A percentile compares a stretch with the other conserved stretches of the same genome.
These are phyloP conservation scores for Maudiozyma turicensis DNA, from an alignment of 805 yeast genomes.

Conservation along the genomic window DNA sequence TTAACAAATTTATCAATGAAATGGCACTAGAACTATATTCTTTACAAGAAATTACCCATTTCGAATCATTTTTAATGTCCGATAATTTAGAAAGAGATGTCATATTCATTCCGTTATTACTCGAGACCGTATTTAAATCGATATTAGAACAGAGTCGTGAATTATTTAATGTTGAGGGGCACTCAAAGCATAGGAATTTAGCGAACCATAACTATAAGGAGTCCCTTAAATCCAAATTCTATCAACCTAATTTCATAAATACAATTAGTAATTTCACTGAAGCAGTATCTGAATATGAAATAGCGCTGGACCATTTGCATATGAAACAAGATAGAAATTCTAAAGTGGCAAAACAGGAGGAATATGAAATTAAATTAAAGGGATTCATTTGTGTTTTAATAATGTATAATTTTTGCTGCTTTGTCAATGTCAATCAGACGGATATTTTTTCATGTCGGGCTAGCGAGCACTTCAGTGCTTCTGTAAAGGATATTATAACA, in stretches of 20 bases:
- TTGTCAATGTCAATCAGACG: not conserved
- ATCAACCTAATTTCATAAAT: not conserved
- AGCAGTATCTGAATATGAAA: not conserved
- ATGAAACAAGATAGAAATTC: not conserved
- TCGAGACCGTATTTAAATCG: conserved; percentile 15
- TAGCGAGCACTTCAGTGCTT: no score
- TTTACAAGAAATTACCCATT: conserved; percentile 12
- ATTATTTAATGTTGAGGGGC: not conserved
- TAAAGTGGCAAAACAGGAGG: not conserved
- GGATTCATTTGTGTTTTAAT: not conserved
- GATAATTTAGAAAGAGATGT: conserved; percentile 9
- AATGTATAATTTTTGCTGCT: not conserved
- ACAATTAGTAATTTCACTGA: not conserved
- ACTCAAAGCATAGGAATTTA: no score
- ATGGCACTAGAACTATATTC: conserved; percentile 9
- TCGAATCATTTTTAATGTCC: conserved; percentile 15
- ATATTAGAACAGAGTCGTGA: not conserved
- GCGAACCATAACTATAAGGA: not conserved
- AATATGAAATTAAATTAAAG: conserved; percentile 1
- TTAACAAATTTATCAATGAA: conserved; percentile 8
- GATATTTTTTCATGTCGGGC: not conserved
- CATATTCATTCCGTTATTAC: conserved; percentile 17
- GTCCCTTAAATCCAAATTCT: no score
- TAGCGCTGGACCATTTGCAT: not conserved
- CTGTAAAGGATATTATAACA: no score